Conservation (phyloP, 441 rosid species). For the Omphalea diandra region DNA sequence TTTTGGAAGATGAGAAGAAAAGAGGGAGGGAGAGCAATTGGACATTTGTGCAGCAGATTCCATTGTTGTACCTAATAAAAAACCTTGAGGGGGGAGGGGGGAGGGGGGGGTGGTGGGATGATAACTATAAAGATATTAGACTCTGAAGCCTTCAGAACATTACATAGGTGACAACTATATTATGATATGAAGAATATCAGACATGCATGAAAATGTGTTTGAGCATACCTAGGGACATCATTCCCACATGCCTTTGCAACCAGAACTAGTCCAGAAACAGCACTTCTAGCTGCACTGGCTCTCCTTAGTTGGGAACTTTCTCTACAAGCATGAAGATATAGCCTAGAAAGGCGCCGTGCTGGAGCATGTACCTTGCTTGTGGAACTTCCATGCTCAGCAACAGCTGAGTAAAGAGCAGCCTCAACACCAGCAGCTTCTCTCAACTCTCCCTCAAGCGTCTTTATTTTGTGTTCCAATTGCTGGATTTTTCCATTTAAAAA, state of each 20-base stretch:
- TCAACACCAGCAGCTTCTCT: conserved; percentile 87
- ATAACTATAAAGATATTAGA: no score
- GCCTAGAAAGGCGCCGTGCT: conserved; percentile 88
- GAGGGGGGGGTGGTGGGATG: no score
- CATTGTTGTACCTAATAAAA: not conserved
- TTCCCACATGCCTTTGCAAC: conserved; percentile 95
- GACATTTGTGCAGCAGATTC: not conserved
- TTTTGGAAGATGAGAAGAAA: no score
- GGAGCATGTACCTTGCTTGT: conserved; percentile 83
- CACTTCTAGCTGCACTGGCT: conserved; percentile 76
- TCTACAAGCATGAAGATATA: conserved; percentile 76
- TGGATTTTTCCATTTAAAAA: conserved; percentile 60
- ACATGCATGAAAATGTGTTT: conserved; percentile 2
- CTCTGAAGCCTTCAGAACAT: not conserved
- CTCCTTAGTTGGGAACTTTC: conserved; percentile 45
- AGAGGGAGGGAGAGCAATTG: no score
- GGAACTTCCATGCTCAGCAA: conserved; percentile 92
- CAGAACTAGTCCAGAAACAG: conserved; percentile 71
- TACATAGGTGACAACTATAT: not conserved
- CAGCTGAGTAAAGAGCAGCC: conserved; percentile 79
- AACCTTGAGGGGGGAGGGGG: no score
- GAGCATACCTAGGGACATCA: conserved; percentile 82
- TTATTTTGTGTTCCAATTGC: conserved; percentile 46
- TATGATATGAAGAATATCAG: conserved; percentile 13
- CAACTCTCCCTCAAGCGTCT: conserved; percentile 75